A percentile compares a stretch with the other conserved stretches of the same genome.
Conservation (phyloP, 208 protist genomes). For the Trichomonas tenax region DNA sequence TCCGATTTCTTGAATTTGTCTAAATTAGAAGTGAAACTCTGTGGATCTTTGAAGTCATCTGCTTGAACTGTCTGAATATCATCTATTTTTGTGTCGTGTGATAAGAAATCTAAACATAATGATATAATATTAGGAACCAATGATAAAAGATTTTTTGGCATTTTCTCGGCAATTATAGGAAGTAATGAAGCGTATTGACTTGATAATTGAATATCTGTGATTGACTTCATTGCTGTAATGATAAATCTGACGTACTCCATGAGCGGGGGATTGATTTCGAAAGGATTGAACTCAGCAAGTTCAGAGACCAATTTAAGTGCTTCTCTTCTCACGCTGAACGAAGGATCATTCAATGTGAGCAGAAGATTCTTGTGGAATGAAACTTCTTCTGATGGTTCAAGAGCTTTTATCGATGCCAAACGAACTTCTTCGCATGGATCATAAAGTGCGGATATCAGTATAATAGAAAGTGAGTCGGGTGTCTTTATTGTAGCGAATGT, state of each 20-base stretch:
- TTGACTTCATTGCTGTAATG: background rate
- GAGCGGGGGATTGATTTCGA: background rate
- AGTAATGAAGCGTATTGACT: background rate
- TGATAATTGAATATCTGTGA: background rate
- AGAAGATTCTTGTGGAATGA: background rate
- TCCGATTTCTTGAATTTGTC: background rate
- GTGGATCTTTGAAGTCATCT: background rate
- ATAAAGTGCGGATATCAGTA: background rate
- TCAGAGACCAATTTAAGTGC: background rate
- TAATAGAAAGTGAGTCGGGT: background rate
- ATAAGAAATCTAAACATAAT: background rate
- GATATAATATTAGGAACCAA: background rate
- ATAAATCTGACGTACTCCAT: background rate
- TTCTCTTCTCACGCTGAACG: background rate
- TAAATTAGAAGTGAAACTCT: background rate
- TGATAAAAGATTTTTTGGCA: background rate
- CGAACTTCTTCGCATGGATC: background rate
- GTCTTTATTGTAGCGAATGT: background rate
- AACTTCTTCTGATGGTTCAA: background rate
- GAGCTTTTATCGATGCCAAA: background rate
- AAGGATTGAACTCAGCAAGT: background rate
- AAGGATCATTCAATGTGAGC: background rate
- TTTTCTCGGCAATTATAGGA: background rate
- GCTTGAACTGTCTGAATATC: background rate
- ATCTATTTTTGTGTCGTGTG: background rate